phyloP scores from a whole-genome alignment of 2,329 filamentous ascomycete species.

The Dryadomyces sulphureus region DNA sequence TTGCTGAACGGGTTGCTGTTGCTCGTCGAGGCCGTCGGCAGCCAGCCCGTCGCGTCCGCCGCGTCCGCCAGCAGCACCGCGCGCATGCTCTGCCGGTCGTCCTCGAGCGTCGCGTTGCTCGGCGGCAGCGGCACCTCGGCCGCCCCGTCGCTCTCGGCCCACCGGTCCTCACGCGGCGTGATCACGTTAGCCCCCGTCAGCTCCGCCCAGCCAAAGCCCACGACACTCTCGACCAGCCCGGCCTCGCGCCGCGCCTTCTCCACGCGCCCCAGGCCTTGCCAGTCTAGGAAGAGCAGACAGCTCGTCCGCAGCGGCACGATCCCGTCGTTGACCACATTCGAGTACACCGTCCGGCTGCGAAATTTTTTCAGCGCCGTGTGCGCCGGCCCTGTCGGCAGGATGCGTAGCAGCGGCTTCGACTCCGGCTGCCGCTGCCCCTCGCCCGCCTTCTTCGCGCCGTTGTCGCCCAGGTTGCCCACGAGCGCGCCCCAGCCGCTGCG shows the following conservation, averaged over 20 bases:
- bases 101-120: conserved; percentile 49
- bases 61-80: conserved; percentile 21
- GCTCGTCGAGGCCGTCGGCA: conserved; percentile 18
- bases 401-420: conserved; percentile 76
- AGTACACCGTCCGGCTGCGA: conserved; percentile 81
- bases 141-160: conserved; percentile 20
- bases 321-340: conserved; percentile 93
- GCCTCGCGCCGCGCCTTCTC: conserved; percentile 90
- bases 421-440: conserved; percentile 52
- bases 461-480: conserved; percentile 66
- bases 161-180: conserved; percentile 28
- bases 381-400: conserved; percentile 81
- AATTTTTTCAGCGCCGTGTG: conserved; percentile 80
- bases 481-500: conserved; percentile 80
- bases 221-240: conserved; percentile 80
- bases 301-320: conserved; percentile 92
- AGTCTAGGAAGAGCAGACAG: conserved; percentile 91
- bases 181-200: conserved; percentile 57
- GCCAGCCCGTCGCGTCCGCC: conserved; percentile 13
- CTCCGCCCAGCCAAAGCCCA: conserved; percentile 90
- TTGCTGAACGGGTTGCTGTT: conserved; percentile 44
- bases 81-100: conserved; percentile 45
- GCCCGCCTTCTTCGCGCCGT: conserved; percentile 37
- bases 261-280: conserved; percentile 83
- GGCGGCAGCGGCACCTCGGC: conserved; percentile 54